Evolutionary conservation across 179 eudicot species (phyloP), one percentile per base, ranked within the genome.

Genomic region (Dionaea muscipula): DNA sequence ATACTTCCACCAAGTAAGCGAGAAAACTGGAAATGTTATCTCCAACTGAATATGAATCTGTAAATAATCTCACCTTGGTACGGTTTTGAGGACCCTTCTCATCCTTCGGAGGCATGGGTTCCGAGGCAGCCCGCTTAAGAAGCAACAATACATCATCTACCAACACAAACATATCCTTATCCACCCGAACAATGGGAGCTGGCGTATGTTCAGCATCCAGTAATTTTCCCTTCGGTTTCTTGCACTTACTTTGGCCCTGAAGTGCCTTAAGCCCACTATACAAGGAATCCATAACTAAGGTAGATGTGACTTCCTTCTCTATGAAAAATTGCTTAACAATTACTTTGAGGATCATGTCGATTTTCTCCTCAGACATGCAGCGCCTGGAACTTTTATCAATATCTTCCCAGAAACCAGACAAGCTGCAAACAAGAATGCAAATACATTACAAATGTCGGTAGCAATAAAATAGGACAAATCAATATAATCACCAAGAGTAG

Each of bases 11-110:
- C 7, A 33, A 33, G 37, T 6, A 33, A 33, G 37, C 12, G 10
- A 33, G 12, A 33, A 13, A 33, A 33, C 12, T 13, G 12, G 12
- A 33, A 13, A 33, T 33, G 7, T 33, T 33, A 6, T 0, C 12
- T 1, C n/a, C n/a, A n/a, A 33, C 16, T 39, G 14, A 39, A 39
- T 39, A 10, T 39, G 14, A 7, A 10, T 39, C n/a, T 39, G 10
- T 4, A 15, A 43, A 43, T 4, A 15, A 28, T 38, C 89, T 69
- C 59, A 93, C 99, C 85, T 93, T 83, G 2, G 73, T 84, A 62
- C 99, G 99, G 64, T 88, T 87, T 66, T 88, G 99, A 62, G 93
- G 96, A 57, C 93, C 96, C 62, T 93, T 93, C 26, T 88, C 99
- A 65, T 93, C 96, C 72, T 93, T 91, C 21, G 94, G 94, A 50